A percentile compares a stretch with the other conserved stretches of the same genome.
Conservation (phyloP, 2,329 filamentous ascomycete genomes). For the Gaeumannomyces tritici region DNA sequence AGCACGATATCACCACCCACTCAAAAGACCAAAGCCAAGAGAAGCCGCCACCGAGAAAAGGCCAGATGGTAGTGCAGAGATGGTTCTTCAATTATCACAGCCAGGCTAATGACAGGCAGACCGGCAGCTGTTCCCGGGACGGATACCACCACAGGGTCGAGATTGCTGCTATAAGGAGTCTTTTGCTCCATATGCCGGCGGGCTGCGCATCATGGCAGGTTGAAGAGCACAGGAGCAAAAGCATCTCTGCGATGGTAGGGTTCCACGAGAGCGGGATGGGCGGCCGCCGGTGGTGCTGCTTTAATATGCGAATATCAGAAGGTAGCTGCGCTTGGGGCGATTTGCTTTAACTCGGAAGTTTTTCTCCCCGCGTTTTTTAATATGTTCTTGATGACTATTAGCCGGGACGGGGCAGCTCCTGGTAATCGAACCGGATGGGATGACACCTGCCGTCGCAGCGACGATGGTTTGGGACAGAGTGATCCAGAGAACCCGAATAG, state of each 20-base stretch:
- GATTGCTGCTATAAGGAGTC: background rate
- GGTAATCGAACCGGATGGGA: background rate
- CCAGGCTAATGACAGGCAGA: background rate
- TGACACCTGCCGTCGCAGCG: background rate
- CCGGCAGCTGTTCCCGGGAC: background rate
- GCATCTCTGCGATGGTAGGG: too few species aligned
- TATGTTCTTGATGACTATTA: background rate
- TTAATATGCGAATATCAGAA: too few species aligned
- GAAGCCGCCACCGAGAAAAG: too few species aligned
- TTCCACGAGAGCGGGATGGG: too few species aligned
- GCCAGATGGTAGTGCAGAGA: too few species aligned
- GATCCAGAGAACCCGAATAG: background rate
- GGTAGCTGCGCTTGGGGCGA: background rate
- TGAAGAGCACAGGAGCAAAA: background rate
- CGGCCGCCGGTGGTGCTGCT: too few species aligned
- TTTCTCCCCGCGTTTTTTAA: background rate
- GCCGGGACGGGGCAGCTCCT: background rate
- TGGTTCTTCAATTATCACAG: background rate
- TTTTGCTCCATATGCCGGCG: background rate
- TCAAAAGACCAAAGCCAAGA: too few species aligned
- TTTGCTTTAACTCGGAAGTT: too few species aligned
- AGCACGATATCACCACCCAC: background rate
- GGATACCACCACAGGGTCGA: background rate
- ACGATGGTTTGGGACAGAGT: background rate
- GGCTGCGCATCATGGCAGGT: too few species aligned